Conservation (phyloP, 2,329 filamentous ascomycete genomes). For the Phaeosphaeriaceae sp. region DNA sequence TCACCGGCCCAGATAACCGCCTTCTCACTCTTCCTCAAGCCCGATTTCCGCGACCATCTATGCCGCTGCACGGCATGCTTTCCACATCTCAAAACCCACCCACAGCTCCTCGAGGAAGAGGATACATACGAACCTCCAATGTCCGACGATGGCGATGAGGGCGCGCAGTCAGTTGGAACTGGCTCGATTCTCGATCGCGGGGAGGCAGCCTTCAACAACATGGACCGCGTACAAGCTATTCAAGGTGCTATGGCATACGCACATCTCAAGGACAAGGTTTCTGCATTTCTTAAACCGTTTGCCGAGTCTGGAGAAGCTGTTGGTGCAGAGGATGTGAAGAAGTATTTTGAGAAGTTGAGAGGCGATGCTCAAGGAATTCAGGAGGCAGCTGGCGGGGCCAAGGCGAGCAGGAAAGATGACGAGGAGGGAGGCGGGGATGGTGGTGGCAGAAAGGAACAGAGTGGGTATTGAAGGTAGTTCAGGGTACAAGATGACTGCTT, state of each 20-base stretch:
- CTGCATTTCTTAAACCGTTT: conserved; percentile 91
- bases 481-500: not conserved
- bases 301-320: conserved; percentile 89
- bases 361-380: conserved; percentile 80
- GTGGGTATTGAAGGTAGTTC: conserved; percentile 42
- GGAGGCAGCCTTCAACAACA: conserved; percentile 87
- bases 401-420: conserved; percentile 36
- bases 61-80: conserved; percentile 88
- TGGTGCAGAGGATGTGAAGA: conserved; percentile 93
- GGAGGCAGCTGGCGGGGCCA: conserved; percentile 42
- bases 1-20: conserved; percentile 57
- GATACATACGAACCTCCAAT: conserved; percentile 92
- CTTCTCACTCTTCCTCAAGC: conserved; percentile 83
- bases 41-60: conserved; percentile 79
- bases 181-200: conserved; percentile 88
- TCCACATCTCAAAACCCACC: conserved; percentile 71
- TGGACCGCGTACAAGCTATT: conserved; percentile 91
- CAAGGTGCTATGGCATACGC: conserved; percentile 98
- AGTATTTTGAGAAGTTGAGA: conserved; percentile 91
- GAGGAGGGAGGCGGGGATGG: conserved; percentile 34
- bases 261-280: conserved; percentile 93
- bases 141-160: conserved; percentile 65
- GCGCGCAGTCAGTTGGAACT: conserved; percentile 68
- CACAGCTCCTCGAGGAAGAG: conserved; percentile 91
- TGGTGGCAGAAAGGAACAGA: conserved; percentile 47